Evolutionary conservation across 352 stramenopile genomes (phyloP).

Genomic region (Globisporangium paroecandrum): DNA sequence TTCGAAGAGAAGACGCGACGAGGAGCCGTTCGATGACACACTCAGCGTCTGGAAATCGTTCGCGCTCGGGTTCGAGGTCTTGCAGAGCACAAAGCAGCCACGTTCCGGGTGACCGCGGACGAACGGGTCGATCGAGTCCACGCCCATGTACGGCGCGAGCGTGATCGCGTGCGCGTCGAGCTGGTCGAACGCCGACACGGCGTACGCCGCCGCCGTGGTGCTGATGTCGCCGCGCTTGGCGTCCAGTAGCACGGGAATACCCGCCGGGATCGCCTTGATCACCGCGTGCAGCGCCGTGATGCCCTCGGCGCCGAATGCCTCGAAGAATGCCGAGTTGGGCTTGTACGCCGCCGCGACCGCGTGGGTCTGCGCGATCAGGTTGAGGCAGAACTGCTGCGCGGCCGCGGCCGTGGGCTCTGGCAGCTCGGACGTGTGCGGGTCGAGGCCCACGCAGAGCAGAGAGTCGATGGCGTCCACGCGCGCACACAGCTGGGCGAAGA

Average conservation of each 20-base stretch:
- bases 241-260: conserved; percentile 97
- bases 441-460: conserved; percentile 97
- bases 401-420: conserved; percentile 79
- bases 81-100: conserved; percentile 98
- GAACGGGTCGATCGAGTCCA: conserved; percentile 97
- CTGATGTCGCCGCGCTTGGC: conserved; percentile 99
- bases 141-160: conserved; percentile 98
- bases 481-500: conserved; percentile 86
- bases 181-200: conserved; percentile 91
- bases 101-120: conserved; percentile 79
- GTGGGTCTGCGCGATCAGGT: conserved; percentile 94
- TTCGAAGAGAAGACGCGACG: conserved; percentile 71
- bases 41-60: conserved; percentile 94
- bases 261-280: conserved; percentile 79
- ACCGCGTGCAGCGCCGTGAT: conserved; percentile 89
- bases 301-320: conserved; percentile 88
- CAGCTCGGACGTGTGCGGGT: conserved; percentile 91
- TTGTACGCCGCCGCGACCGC: conserved; percentile 96
- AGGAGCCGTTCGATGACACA: conserved; percentile 17
- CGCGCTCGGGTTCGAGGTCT: conserved; percentile 98
- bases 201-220: conserved; percentile 96
- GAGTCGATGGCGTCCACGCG: conserved; percentile 91
- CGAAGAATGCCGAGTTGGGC: conserved; percentile 99
- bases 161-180: conserved; percentile 95
- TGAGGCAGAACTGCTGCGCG: conserved; percentile 93